Percentiles rank a stretch among this genome's conserved stretches.
Conservation (phyloP, 2,329 filamentous ascomycete genomes). For the Monosporascus sp. region DNA sequence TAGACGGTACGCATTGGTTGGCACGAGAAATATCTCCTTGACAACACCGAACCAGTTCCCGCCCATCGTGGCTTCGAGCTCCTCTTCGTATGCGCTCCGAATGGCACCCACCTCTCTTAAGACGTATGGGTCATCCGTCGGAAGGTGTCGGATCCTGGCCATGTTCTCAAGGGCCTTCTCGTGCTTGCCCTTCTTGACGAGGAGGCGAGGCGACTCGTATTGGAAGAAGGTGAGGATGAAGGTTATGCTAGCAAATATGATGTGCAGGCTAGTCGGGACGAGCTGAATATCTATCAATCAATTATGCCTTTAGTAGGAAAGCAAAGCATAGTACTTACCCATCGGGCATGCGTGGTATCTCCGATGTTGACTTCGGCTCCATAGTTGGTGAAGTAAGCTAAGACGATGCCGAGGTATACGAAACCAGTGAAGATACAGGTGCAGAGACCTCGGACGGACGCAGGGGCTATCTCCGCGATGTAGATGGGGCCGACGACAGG, state of each 20-base stretch:
- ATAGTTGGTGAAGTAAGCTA: conserved; percentile 73
- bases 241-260: conserved; percentile 72
- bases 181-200: conserved; percentile 58
- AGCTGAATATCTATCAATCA: conserved; percentile 39
- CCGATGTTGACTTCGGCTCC: conserved; percentile 47
- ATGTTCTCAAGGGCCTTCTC: conserved; percentile 55
- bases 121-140: conserved; percentile 56
- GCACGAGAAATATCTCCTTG: conserved; percentile 62
- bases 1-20: conserved; percentile 67
- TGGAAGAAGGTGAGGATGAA: conserved; percentile 64
- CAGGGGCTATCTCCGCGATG: background rate
- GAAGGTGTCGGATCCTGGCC: conserved; percentile 52
- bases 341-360: conserved; percentile 40
- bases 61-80: conserved; percentile 65
- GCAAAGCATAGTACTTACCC: conserved; percentile 27
- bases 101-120: conserved; percentile 58
- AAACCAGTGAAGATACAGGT: conserved; percentile 62
- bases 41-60: conserved; percentile 58
- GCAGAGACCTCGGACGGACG: background rate
- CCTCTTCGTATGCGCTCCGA: conserved; percentile 59
- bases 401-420: conserved; percentile 72
- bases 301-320: background rate
- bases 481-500: background rate
- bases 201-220: conserved; percentile 64
- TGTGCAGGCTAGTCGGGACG: conserved; percentile 67